A percentile compares a stretch with the other conserved stretches of the same genome.
phyloP scores from a whole-genome alignment of 2,329 filamentous ascomycete species.

The Leptographium wingfieldii region DNA sequence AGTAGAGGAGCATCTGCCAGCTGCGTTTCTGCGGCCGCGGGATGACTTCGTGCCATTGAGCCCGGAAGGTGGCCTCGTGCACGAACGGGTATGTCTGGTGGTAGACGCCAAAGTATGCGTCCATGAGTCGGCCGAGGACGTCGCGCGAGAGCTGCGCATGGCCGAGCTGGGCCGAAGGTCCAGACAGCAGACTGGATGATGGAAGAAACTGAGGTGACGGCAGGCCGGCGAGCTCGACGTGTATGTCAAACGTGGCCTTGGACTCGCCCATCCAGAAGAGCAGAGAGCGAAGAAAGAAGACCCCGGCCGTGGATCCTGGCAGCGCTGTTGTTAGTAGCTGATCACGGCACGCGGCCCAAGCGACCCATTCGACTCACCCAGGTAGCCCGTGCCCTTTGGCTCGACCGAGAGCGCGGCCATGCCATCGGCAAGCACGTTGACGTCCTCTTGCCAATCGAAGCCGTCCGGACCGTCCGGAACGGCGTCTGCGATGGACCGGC shows the following conservation, averaged over 20 bases:
- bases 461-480: conserved; percentile 3
- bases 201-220: background rate
- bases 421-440: conserved; percentile 5
- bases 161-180: background rate
- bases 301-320: conserved; percentile 2
- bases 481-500: background rate
- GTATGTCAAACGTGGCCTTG: background rate
- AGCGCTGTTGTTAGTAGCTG: background rate
- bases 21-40: conserved; percentile 1
- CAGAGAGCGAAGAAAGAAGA: conserved; percentile 4
- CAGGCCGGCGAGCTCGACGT: background rate
- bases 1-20: conserved; percentile 4
- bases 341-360: background rate
- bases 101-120: conserved; percentile 4
- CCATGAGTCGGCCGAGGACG: background rate
- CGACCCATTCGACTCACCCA: background rate
- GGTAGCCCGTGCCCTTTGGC: conserved; percentile 3
- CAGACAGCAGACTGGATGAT: background rate
- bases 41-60: conserved; percentile 4
- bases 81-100: conserved; percentile 4
- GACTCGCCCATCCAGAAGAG: conserved; percentile 2
- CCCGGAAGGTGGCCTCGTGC: conserved; percentile 4
- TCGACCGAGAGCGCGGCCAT: conserved; percentile 5
- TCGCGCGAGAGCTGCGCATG: background rate
- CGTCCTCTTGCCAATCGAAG: conserved; percentile 6